Conservation (phyloP, 2,329 filamentous ascomycete species). For the Byssochlamys sp. region DNA sequence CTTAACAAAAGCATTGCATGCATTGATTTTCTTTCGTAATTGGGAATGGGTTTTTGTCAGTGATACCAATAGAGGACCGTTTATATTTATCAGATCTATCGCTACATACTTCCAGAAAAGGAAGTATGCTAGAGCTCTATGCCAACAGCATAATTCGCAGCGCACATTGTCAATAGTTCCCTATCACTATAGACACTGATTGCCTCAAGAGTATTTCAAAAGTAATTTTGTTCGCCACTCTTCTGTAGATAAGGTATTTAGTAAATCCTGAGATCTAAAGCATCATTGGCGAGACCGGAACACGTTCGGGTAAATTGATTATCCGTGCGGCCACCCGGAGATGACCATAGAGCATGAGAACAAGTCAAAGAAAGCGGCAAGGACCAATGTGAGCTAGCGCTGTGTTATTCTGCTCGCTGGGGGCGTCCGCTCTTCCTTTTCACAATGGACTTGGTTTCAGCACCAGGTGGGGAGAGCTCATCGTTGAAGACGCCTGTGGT, state of each 20-base stretch:
- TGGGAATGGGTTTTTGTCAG: conserved; percentile 1
- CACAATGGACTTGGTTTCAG: conserved; percentile 33
- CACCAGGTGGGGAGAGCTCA: conserved; percentile 22
- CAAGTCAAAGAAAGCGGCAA: conserved; percentile 13
- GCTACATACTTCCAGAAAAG: neutral
- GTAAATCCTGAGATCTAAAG: neutral
- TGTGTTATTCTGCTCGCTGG: conserved; percentile 22
- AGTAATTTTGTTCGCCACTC: neutral
- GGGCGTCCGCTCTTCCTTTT: conserved; percentile 19
- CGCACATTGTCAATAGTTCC: neutral
- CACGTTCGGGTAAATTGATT: conserved; percentile 13
- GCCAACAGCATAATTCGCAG: neutral
- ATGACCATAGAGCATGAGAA: conserved; percentile 8
- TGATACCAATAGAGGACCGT: conserved; percentile 23
- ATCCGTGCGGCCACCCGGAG: conserved; percentile 5
- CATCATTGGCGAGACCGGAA: neutral
- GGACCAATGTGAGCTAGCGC: conserved; percentile 22
- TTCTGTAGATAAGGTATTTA: neutral
- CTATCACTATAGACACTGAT: neutral
- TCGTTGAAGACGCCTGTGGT: conserved; percentile 26
- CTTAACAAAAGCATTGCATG: conserved; percentile 22
- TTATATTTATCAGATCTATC: neutral
- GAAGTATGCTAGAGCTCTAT: neutral
- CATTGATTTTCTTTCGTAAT: conserved; percentile 8
- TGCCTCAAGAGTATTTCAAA: neutral